These are phyloP conservation scores for Astrocystis sublimbata DNA, from an alignment of 495 filamentous ascomycete genomes.

Conservation along the genomic window DNA sequence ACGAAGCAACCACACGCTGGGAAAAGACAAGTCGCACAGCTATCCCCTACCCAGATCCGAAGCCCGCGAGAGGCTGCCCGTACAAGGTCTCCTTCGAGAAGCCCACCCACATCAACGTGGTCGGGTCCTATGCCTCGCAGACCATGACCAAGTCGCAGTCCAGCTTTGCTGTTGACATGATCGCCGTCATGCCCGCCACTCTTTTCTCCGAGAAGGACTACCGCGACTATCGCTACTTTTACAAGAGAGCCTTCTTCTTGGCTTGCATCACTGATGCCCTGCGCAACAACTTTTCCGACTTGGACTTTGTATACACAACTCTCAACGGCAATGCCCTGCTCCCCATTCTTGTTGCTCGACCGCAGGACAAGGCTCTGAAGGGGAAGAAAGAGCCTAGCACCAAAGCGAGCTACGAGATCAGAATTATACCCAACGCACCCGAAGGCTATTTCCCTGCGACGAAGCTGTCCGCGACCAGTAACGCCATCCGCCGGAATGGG, in stretches of 20 bases:
- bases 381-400: conserved; percentile 18
- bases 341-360: conserved; percentile 63
- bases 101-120: conserved; percentile 79
- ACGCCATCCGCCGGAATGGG: conserved; percentile 61
- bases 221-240: conserved; percentile 87
- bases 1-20: conserved; percentile 66
- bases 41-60: conserved; percentile 81
- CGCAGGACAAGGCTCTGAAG: conserved; percentile 2
- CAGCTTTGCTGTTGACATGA: conserved; percentile 69
- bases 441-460: conserved; percentile 63
- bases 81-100: conserved; percentile 78
- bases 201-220: conserved; percentile 95
- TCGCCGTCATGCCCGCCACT: conserved; percentile 75
- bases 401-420: conserved; percentile 56
- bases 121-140: conserved; percentile 81
- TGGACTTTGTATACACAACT: conserved; percentile 63
- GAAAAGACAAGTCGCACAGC: conserved; percentile 62
- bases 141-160: conserved; percentile 65
- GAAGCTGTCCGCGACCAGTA: conserved; percentile 69
- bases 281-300: conserved; percentile 52
- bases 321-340: conserved; percentile 77
- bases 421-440: conserved; percentile 73
- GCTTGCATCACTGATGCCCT: conserved; percentile 74
- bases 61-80: conserved; percentile 67
- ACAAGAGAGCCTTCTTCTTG: conserved; percentile 91